Evolutionary conservation across 2,329 filamentous ascomycete species (phyloP).

Genomic region (Fusarium compactum): DNA sequence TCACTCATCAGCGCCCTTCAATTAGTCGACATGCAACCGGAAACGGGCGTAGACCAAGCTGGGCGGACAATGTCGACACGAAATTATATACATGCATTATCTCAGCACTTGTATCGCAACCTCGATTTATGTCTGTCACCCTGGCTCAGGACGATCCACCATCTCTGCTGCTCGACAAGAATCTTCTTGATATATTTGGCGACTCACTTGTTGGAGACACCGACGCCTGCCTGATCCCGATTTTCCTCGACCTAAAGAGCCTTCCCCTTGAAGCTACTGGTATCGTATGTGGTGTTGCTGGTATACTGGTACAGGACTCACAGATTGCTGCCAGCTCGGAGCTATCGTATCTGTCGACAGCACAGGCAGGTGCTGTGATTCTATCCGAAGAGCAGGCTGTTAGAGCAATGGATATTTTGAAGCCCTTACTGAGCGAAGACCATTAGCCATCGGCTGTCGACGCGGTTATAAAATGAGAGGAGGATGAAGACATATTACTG

Average conservation of each 20-base stretch:
- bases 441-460: slow-evolving; percentile 16
- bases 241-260: slow-evolving; percentile 85
- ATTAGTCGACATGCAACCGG: slow-evolving; percentile 55
- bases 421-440: slow-evolving; percentile 60
- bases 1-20: slow-evolving; percentile 53
- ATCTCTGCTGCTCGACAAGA: slow-evolving; percentile 78
- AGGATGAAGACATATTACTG: slow-evolving; percentile 8
- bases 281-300: slow-evolving; percentile 94
- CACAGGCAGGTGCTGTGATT: slow-evolving; percentile 89
- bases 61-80: slow-evolving; percentile 72
- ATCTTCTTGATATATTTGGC: slow-evolving; percentile 73
- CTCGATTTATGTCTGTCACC: slow-evolving; percentile 79
- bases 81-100: slow-evolving; percentile 73
- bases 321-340: slow-evolving; percentile 70
- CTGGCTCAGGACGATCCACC: slow-evolving; percentile 79
- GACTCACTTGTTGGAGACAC: slow-evolving; percentile 82
- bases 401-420: slow-evolving; percentile 79
- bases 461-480: not conserved
- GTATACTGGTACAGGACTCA: slow-evolving; percentile 81
- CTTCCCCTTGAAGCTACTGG: slow-evolving; percentile 90
- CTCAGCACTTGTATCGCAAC: slow-evolving; percentile 70
- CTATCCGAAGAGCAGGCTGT: slow-evolving; percentile 79
- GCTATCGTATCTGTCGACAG: slow-evolving; percentile 91
- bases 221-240: slow-evolving; percentile 80
- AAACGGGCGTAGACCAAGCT: slow-evolving; percentile 55